A percentile compares a stretch with the other conserved stretches of the same genome.
phyloP scores from a whole-genome alignment of 1,284 basidiomycete species.

The Ganoderma sp. region DNA sequence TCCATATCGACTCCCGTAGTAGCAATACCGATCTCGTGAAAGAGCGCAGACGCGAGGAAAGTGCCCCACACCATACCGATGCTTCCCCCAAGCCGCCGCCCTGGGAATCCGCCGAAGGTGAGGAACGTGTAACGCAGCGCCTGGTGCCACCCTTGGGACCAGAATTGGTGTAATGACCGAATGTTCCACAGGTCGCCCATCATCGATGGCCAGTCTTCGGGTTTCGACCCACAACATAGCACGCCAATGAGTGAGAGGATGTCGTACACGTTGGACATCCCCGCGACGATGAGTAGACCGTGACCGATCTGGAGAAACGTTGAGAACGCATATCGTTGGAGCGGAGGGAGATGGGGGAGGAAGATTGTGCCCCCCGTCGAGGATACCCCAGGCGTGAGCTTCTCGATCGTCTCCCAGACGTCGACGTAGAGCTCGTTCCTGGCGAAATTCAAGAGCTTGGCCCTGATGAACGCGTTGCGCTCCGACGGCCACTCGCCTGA shows the following conservation, averaged over 20 bases:
- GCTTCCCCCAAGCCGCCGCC: conserved; percentile 56
- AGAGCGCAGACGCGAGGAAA: conserved; percentile 76
- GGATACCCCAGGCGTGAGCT: conserved; percentile 69
- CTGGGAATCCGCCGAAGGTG: conserved; percentile 68
- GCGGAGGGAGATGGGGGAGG: conserved; percentile 52
- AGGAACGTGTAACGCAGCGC: conserved; percentile 71
- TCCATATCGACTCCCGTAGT: conserved; percentile 64
- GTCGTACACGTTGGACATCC: conserved; percentile 69
- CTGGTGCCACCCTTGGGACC: conserved; percentile 79
- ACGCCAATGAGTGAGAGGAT: conserved; percentile 63
- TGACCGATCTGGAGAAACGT: conserved; percentile 64
- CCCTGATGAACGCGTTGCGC: conserved; percentile 57
- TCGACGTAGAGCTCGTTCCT: conserved; percentile 63
- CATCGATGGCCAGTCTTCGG: conserved; percentile 71
- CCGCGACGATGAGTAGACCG: conserved; percentile 61
- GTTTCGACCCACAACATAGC: conserved; percentile 55
- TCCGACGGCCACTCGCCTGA: conserved; percentile 53
- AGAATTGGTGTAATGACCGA: conserved; percentile 70
- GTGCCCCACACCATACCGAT: conserved; percentile 69
- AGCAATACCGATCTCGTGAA: conserved; percentile 70
- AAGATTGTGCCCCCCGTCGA: conserved; percentile 69
- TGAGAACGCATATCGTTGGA: conserved; percentile 59
- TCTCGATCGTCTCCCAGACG: conserved; percentile 61
- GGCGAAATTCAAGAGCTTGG: conserved; percentile 56
- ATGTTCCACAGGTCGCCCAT: conserved; percentile 66